A percentile compares a stretch with the other conserved stretches of the same genome.
phyloP scores from a whole-genome alignment of 768 basidiomycete genomes.

The Suillus fuscotomentosus region DNA sequence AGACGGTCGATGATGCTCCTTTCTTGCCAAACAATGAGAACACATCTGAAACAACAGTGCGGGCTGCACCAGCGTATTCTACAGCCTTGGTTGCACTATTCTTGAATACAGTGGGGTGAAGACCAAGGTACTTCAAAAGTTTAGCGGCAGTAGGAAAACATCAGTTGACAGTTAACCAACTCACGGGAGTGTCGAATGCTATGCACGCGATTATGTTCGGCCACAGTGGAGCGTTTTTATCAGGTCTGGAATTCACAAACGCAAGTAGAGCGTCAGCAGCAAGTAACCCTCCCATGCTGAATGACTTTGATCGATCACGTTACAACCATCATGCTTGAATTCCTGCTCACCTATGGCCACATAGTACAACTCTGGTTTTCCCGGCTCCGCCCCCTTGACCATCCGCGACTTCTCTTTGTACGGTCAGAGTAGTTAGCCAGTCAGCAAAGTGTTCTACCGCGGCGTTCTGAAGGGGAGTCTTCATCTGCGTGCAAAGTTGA shows the following conservation, averaged over 20 bases:
- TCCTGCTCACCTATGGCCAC: slow-evolving; percentile 75
- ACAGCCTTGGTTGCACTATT: slow-evolving; percentile 74
- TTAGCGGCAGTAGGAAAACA: background rate
- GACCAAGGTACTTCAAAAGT: slow-evolving; percentile 69
- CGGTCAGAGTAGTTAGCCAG: slow-evolving; percentile 87
- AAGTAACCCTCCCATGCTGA: slow-evolving; percentile 90
- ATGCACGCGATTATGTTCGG: slow-evolving; percentile 83
- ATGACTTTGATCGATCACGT: slow-evolving; percentile 3
- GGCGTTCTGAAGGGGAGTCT: slow-evolving; percentile 49
- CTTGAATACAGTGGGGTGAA: slow-evolving; percentile 86
- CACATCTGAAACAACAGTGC: slow-evolving; percentile 59
- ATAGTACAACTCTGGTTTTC: slow-evolving; percentile 75
- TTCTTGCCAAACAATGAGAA: slow-evolving; percentile 54
- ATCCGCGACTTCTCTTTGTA: slow-evolving; percentile 78
- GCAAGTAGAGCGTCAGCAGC: slow-evolving; percentile 81
- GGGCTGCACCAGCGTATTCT: slow-evolving; percentile 65
- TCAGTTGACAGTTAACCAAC: slow-evolving; percentile 21
- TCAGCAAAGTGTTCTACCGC: slow-evolving; percentile 87
- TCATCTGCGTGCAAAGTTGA: background rate
- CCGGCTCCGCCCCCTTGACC: slow-evolving; percentile 75
- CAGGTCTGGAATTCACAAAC: slow-evolving; percentile 66
- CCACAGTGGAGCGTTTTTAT: slow-evolving; percentile 72
- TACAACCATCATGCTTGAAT: background rate
- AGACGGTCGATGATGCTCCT: slow-evolving; percentile 32
- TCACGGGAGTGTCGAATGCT: slow-evolving; percentile 89